These are phyloP conservation scores for Didymella keratinophila DNA, from an alignment of 2,329 filamentous ascomycete genomes.

Conservation along the genomic window DNA sequence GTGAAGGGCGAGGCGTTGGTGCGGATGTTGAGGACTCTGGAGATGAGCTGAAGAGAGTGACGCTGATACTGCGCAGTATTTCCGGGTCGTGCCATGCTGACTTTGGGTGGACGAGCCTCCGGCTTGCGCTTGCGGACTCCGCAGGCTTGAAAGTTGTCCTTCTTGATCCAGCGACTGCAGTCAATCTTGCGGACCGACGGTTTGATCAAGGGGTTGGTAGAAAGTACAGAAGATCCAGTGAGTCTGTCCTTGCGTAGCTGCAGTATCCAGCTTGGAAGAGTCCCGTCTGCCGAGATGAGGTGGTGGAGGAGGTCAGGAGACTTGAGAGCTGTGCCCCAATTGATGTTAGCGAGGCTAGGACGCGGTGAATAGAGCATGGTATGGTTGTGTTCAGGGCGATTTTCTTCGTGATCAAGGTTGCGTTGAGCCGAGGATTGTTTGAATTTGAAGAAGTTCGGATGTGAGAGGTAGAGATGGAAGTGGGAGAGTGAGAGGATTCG, in stretches of 20 bases:
- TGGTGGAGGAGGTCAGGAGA: constrained; percentile 6
- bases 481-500: not conserved
- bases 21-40: constrained; percentile 79
- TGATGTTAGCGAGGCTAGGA: constrained; percentile 10
- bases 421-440: not conserved
- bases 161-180: constrained; percentile 29
- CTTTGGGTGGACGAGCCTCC: constrained; percentile 14
- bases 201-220: not conserved
- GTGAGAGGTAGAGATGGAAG: not conserved
- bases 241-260: constrained; percentile 15
- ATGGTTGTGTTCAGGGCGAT: not conserved
- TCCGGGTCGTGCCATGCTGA: constrained; percentile 33
- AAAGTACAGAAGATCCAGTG: not conserved
- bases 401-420: not conserved
- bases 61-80: constrained; percentile 70
- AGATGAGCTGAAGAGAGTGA: constrained; percentile 83
- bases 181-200: constrained; percentile 3
- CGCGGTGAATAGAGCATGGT: not conserved
- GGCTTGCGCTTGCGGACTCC: constrained; percentile 25
- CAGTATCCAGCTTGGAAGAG: constrained; percentile 17
- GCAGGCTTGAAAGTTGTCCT: constrained; percentile 21
- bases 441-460: not conserved
- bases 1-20: constrained; percentile 87
- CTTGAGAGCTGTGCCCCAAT: constrained; percentile 20
- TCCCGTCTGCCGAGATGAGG: constrained; percentile 13